phyloP scores from a whole-genome alignment of 192 early-diverging fungal genomes.

The Linnemannia zychae region DNA sequence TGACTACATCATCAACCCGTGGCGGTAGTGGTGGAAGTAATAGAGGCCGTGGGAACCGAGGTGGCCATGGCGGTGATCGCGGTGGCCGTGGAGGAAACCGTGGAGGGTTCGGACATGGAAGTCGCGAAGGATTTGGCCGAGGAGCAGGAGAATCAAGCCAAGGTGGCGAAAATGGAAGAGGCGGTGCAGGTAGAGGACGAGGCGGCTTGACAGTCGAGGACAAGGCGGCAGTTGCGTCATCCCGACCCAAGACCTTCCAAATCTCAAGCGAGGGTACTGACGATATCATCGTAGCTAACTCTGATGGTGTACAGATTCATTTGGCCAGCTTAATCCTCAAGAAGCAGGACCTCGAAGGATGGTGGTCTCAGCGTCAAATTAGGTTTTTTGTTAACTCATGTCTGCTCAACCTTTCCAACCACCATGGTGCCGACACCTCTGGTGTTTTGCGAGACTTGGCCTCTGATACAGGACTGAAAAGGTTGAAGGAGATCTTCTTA shows the following conservation, averaged over 20 bases:
- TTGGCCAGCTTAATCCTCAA: slow-evolving; percentile 13
- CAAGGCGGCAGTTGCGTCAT: neutral
- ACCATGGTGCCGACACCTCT: slow-evolving; percentile 35
- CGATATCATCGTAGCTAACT: slow-evolving; percentile 26
- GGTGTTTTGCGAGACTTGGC: slow-evolving; percentile 39
- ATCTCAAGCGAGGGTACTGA: slow-evolving; percentile 47
- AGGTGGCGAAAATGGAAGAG: neutral
- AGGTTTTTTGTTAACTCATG: slow-evolving; percentile 43
- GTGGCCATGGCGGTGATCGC: neutral
- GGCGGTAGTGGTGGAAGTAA: neutral
- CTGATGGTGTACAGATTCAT: slow-evolving; percentile 5
- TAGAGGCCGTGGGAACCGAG: neutral
- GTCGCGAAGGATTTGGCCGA: neutral
- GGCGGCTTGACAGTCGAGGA: slow-evolving; percentile 1
- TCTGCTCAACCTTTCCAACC: slow-evolving; percentile 49
- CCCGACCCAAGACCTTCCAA: slow-evolving; percentile 16
- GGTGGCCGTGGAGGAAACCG: slow-evolving; percentile 4
- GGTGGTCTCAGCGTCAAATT: slow-evolving; percentile 4
- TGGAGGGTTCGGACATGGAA: neutral
- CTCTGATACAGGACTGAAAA: slow-evolving; percentile 7
- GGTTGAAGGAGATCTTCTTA: slow-evolving; percentile 40
- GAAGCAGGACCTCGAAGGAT: neutral
- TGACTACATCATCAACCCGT: neutral
- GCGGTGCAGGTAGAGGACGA: neutral
- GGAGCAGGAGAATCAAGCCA: slow-evolving; percentile 2